These are phyloP conservation scores for Cercophora sp. DNA, from an alignment of 495 filamentous ascomycete genomes.

Conservation along the genomic window DNA sequence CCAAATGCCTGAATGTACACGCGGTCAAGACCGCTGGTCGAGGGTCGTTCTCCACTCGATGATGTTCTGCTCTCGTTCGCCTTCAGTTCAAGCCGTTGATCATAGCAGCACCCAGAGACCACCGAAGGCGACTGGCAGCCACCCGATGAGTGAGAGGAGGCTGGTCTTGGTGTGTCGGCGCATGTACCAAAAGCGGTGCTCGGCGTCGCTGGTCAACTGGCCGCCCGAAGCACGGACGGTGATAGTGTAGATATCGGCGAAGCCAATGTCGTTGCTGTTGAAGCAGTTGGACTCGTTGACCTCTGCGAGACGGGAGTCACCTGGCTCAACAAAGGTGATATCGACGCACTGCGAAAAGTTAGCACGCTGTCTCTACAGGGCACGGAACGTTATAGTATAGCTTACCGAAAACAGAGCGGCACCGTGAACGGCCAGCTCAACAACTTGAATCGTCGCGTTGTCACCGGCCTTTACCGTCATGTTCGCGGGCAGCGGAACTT, in stretches of 20 bases:
- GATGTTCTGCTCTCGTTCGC: too few relatives aligned
- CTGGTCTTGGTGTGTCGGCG: conserved; percentile 9
- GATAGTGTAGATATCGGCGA: conserved; percentile 70
- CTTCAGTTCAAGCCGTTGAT: background rate
- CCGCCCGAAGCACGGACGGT: conserved; percentile 35
- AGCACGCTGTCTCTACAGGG: background rate
- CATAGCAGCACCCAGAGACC: conserved; percentile 34
- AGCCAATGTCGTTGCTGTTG: conserved; percentile 70
- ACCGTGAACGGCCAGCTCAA: conserved; percentile 86
- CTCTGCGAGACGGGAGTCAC: conserved; percentile 57
- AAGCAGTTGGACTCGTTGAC: conserved; percentile 80
- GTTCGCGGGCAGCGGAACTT: conserved; percentile 79
- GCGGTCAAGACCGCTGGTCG: too few relatives aligned
- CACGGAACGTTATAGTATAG: conserved; percentile 16
- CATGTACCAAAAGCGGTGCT: conserved; percentile 20
- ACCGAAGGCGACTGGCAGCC: conserved; percentile 32
- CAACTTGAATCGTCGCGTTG: conserved; percentile 90
- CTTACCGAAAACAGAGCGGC: conserved; percentile 87
- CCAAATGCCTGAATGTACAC: conserved; percentile 19
- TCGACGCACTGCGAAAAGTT: conserved; percentile 73
- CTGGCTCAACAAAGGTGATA: conserved; percentile 67
- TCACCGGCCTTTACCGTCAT: conserved; percentile 71
- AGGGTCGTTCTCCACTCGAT: too few relatives aligned
- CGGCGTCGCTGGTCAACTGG: conserved; percentile 25
- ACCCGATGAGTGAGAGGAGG: conserved; percentile 29